phyloP scores from a whole-genome alignment of 192 early-diverging fungal genomes.

The Coemansia sp. region DNA sequence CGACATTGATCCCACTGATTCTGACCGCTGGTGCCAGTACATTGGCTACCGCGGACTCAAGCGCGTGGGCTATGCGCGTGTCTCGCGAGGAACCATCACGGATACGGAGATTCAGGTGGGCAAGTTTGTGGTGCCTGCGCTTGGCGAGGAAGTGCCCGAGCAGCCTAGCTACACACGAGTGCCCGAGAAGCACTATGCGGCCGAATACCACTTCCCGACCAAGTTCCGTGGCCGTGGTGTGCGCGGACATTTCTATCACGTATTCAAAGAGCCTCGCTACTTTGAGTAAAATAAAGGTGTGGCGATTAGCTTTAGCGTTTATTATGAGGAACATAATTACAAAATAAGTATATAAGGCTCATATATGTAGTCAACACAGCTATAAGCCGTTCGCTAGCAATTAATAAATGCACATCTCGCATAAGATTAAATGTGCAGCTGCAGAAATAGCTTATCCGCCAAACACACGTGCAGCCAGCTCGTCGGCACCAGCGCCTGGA shows the following conservation, averaged over 20 bases:
- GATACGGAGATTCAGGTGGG: conserved; percentile 82
- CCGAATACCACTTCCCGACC: conserved; percentile 61
- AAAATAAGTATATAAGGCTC: not conserved
- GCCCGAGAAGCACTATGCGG: conserved; percentile 54
- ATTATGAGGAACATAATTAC: not conserved
- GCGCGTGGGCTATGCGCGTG: conserved; percentile 69
- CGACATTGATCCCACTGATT: conserved; percentile 74
- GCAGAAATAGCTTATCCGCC: not conserved
- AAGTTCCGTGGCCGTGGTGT: conserved; percentile 68
- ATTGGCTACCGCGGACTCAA: conserved; percentile 74
- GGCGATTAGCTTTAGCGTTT: not conserved
- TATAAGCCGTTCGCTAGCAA: not conserved
- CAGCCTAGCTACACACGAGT: conserved; percentile 61
- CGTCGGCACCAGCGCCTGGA: conserved; percentile 13
- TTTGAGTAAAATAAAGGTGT: conserved; percentile 35
- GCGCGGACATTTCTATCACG: conserved; percentile 74
- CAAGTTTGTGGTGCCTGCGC: conserved; percentile 63
- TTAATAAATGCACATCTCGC: not conserved
- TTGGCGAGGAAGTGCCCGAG: conserved; percentile 36
- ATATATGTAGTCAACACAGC: not conserved
- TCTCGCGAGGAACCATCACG: conserved; percentile 76
- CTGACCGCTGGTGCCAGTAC: conserved; percentile 83
- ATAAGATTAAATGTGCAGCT: not conserved
- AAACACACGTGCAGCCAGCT: conserved; percentile 12
- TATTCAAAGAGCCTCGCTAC: conserved; percentile 75